Evolutionary conservation across 2,329 filamentous ascomycete genomes (phyloP).

Genomic region (Clonostachys chloroleuca): DNA sequence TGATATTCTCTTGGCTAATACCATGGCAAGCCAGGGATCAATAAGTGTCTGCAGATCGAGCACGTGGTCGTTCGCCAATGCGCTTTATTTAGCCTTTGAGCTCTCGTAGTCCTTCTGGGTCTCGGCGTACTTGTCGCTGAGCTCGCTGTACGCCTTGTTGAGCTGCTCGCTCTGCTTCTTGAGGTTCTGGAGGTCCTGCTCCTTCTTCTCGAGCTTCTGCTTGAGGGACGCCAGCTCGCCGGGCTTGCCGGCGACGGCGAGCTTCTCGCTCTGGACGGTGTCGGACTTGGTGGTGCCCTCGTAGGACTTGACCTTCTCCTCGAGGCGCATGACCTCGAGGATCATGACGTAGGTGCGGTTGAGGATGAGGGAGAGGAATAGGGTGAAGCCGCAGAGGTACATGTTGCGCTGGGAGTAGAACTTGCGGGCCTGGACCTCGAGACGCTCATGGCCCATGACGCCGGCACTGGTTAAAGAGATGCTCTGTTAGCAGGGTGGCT

Average conservation of each 20-base stretch:
- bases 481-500: not conserved
- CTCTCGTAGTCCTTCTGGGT: constrained; percentile 43
- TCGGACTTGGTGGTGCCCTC: constrained; percentile 49
- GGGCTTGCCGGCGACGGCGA: constrained; percentile 67
- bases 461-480: constrained; percentile 38
- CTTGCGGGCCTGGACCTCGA: constrained; percentile 98
- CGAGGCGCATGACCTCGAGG: constrained; percentile 82
- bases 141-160: constrained; percentile 76
- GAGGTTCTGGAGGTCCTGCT: constrained; percentile 77
- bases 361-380: constrained; percentile 96
- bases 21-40: not conserved
- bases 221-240: constrained; percentile 69
- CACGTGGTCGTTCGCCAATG: not conserved
- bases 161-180: constrained; percentile 91
- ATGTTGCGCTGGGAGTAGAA: constrained; percentile 99
- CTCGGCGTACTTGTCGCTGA: constrained; percentile 76
- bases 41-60: not conserved
- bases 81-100: constrained; percentile 53
- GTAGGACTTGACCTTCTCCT: constrained; percentile 83
- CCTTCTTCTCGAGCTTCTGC: constrained; percentile 72
- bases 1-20: not conserved
- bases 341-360: constrained; percentile 99
- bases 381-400: constrained; percentile 99
- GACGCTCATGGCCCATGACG: constrained; percentile 86
- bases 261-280: constrained; percentile 66